A percentile compares a stretch with the other conserved stretches of the same genome.
Conservation (phyloP, 352 stramenopile genomes). For the Globisporangium spiculum region DNA sequence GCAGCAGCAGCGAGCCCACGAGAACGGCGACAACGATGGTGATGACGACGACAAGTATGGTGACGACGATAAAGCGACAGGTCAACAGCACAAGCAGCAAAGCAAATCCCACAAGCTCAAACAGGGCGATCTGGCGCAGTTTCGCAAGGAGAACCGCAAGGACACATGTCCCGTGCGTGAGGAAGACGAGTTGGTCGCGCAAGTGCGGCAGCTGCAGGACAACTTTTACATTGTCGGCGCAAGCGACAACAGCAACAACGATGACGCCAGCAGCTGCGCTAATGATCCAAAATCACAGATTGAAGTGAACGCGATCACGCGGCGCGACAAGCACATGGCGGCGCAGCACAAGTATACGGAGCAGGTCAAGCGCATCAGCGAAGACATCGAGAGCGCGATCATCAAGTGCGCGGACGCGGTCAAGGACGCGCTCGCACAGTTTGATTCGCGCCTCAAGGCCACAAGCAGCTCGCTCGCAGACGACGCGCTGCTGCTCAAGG, state of each 20-base stretch:
- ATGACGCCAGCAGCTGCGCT: neutral
- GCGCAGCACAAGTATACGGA: constrained; percentile 41
- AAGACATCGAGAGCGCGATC: constrained; percentile 55
- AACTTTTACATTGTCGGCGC: constrained; percentile 27
- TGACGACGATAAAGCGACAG: constrained; percentile 10
- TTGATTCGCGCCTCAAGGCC: constrained; percentile 32
- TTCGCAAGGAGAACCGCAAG: constrained; percentile 17
- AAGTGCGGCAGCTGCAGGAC: constrained; percentile 56
- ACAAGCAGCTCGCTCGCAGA: constrained; percentile 25
- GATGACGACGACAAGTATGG: constrained; percentile 1
- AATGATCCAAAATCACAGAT: constrained; percentile 36
- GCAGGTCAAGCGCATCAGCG: constrained; percentile 56
- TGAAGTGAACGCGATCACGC: constrained; percentile 45
- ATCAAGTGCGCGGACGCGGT: constrained; percentile 51
- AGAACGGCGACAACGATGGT: constrained; percentile 16
- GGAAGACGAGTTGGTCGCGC: constrained; percentile 42
- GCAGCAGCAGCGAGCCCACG: constrained; percentile 39
- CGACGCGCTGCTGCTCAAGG: constrained; percentile 35
- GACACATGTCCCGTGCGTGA: constrained; percentile 16
- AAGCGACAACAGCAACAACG: constrained; percentile 11
- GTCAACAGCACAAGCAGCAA: neutral
- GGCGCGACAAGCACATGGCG: constrained; percentile 59
- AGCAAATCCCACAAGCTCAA: neutral
- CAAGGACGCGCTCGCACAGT: constrained; percentile 44
- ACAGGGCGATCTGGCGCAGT: constrained; percentile 4